Percentiles rank a stretch among this genome's conserved stretches.
phyloP scores from a whole-genome alignment of 305 asterid species.

The Fraxinus velutina region DNA sequence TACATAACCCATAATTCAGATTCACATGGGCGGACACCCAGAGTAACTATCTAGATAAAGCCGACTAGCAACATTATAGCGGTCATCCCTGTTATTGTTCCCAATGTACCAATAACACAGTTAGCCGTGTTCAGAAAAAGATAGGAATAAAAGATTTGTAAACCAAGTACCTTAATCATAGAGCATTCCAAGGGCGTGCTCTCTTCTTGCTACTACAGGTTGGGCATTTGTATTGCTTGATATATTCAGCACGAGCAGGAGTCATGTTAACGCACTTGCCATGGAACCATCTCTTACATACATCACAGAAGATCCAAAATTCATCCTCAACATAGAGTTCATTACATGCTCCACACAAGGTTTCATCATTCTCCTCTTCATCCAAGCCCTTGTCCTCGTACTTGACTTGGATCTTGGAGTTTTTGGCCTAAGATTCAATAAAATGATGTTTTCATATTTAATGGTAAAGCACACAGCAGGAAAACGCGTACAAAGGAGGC shows the following conservation, averaged over 20 bases:
- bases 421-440: slow-evolving; percentile 27
- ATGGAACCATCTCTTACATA: slow-evolving; percentile 51
- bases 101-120: not conserved
- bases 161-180: not conserved
- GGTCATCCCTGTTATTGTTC: not conserved
- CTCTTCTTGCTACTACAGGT: slow-evolving; percentile 47
- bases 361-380: slow-evolving; percentile 38
- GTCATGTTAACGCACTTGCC: slow-evolving; percentile 53
- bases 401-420: slow-evolving; percentile 25
- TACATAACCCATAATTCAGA: not conserved
- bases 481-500: not conserved
- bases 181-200: slow-evolving; percentile 29
- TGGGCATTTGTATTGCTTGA: slow-evolving; percentile 51
- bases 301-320: slow-evolving; percentile 52
- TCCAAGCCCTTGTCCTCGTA: slow-evolving; percentile 33
- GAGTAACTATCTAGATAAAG: not conserved
- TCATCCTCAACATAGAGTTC: slow-evolving; percentile 40
- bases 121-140: not conserved
- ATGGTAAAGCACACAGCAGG: not conserved
- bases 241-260: slow-evolving; percentile 48
- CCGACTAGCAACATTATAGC: not conserved
- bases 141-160: not conserved
- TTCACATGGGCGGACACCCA: not conserved
- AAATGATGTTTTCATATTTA: not conserved
- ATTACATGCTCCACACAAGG: slow-evolving; percentile 46